Conservation (phyloP, 108 stramenopile genomes). For the Mediolabrus comicus region DNA sequence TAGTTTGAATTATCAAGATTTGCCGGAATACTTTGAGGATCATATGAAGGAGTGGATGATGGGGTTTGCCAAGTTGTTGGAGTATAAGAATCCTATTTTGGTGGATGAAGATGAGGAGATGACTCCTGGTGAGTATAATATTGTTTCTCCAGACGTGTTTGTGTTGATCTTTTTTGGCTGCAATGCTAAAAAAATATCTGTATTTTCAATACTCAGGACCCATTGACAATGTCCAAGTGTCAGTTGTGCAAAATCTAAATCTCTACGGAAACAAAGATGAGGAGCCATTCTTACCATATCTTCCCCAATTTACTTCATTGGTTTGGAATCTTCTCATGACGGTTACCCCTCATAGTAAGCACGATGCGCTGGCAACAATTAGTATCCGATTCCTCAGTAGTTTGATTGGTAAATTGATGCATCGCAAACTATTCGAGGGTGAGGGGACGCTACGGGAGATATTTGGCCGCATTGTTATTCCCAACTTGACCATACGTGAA, state of each 20-base stretch:
- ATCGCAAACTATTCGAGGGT: conserved; percentile 79
- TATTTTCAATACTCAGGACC: no score
- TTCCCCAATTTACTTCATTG: conserved; percentile 78
- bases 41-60: conserved; percentile 93
- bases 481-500: conserved; percentile 92
- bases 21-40: conserved; percentile 98
- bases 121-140: conserved; percentile 53
- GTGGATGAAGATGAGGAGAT: conserved; percentile 83
- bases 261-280: conserved; percentile 96
- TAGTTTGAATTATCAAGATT: conserved; percentile 96
- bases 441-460: conserved; percentile 85
- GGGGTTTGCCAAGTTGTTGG: conserved; percentile 84
- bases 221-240: conserved; percentile 84
- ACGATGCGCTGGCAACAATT: conserved; percentile 89
- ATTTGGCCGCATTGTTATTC: conserved; percentile 90
- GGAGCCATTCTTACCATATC: conserved; percentile 87
- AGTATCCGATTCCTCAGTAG: conserved; percentile 91
- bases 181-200: no score
- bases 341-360: conserved; percentile 64
- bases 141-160: no score
- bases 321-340: conserved; percentile 91
- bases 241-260: conserved; percentile 91
- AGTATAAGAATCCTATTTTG: conserved; percentile 82
- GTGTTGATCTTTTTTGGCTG: no score
- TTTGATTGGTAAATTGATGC: conserved; percentile 89